Evolutionary conservation across 169 alveolate genomes (phyloP), one percentile per base, ranked within the genome.

Genomic region (Perkinsus chesapeaki): DNA sequence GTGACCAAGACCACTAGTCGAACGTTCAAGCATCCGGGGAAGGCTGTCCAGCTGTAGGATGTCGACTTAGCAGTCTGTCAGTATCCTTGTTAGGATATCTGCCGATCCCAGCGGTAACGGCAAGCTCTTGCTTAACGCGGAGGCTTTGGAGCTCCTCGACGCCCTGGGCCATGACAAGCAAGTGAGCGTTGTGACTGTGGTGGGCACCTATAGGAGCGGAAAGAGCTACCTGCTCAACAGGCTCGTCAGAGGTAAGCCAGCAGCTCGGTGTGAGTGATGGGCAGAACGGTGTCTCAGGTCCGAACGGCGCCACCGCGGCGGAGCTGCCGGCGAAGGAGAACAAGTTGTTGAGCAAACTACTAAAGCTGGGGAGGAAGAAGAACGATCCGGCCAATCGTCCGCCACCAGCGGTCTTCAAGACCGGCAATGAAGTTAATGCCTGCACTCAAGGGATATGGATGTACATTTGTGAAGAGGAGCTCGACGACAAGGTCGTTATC

Each of bases 341-440:
- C 94, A 93, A 82, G 94, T 31, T 93, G 91, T 72, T 47, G 93
- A 82, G 48, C 93, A 91, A 95, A 94, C 90, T 39, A 94, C 39
- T 93, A 94, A 60, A 60, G 12, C 82, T 95, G 37, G 94, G 94
- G 72, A 94, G 91, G 38, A 93, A 93, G 43, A 90, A 92, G 82
- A 47, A 91, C 5, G 93, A 92, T 72, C 37, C 82, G 37, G 82
- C 31, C 36, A 1, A 60, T 60, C 82, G 82, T 0, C 82, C 82
- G 12, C 12, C 82, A 12, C 82, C 82, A 23, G 82, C 27, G 12
- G 82, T 60, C 82, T 96, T 96, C 92, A 93, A 92, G 47, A 97
- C 96, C 1, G 98, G 97, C 20, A 96, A 96, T 10, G 94, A 96
- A 20, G 95, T 96, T 60, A 94, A 95, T 39, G 97, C 98, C 16